Conservation (phyloP, 148 eudicot species). For the Spergularia bocconei region DNA sequence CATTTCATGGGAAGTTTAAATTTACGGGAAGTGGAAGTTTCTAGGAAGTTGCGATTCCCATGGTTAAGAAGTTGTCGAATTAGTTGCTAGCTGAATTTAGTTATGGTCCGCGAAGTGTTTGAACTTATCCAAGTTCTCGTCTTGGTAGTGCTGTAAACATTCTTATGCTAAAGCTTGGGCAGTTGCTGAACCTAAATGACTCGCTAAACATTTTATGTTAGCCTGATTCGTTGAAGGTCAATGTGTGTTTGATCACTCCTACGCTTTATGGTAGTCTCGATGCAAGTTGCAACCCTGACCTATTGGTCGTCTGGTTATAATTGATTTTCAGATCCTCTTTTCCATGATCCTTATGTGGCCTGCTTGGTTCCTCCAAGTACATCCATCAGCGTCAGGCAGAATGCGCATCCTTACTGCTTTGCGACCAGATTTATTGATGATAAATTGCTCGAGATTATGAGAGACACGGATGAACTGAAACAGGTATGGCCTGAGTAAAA, state of each 20-base stretch:
- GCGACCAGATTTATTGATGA: conserved; percentile 85
- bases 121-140: not conserved
- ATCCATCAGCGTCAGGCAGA: conserved; percentile 28
- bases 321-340: conserved; percentile 71
- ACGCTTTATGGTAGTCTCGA: not conserved
- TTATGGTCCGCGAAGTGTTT: not conserved
- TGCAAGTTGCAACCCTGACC: not conserved
- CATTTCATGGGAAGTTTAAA: too few species aligned
- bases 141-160: not conserved
- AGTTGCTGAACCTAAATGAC: not conserved
- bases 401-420: conserved; percentile 53
- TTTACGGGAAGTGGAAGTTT: too few species aligned
- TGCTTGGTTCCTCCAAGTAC: conserved; percentile 53
- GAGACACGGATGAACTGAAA: conserved; percentile 47
- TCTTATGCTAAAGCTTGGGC: not conserved
- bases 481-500: conserved; percentile 48
- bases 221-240: not conserved
- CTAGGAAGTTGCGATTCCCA: too few species aligned
- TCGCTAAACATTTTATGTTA: not conserved
- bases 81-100: too few species aligned
- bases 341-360: conserved; percentile 71
- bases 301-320: not conserved
- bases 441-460: conserved; percentile 47
- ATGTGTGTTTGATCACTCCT: not conserved
- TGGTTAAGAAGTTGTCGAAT: too few species aligned